Conservation (phyloP, 164 flowering plant species). For the Stephania yunnanensis region DNA sequence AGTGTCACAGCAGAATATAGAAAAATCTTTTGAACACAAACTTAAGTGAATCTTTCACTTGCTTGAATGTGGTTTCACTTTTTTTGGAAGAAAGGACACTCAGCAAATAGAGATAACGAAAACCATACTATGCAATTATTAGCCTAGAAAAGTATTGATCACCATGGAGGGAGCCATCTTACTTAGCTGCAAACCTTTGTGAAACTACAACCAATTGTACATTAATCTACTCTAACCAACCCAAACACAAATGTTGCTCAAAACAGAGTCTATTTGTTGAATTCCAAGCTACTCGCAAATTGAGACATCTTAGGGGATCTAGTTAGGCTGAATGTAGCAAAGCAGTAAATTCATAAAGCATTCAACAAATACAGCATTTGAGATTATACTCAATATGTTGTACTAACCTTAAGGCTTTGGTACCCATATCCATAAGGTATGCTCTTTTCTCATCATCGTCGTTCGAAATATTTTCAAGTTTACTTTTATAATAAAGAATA, state of each 20-base stretch:
- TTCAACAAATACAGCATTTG: not conserved
- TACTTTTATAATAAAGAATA: conserved; percentile 53
- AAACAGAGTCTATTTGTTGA: not conserved
- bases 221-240: not conserved
- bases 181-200: not conserved
- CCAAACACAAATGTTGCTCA: not conserved
- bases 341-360: not conserved
- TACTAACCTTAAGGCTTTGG: conserved; percentile 82
- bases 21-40: not conserved
- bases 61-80: not conserved
- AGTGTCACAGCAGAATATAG: not conserved
- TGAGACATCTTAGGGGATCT: not conserved
- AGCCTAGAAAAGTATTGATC: not conserved
- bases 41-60: not conserved
- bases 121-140: not conserved
- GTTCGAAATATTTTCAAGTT: conserved; percentile 47
- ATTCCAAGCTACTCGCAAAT: not conserved
- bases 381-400: not conserved
- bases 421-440: conserved; percentile 74
- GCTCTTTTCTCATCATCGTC: conserved; percentile 60
- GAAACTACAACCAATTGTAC: not conserved
- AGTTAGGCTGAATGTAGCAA: not conserved
- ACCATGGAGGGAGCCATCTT: not conserved
- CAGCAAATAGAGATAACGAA: not conserved
- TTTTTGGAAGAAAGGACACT: not conserved